A percentile compares a stretch with the other conserved stretches of the same genome.
phyloP scores from a whole-genome alignment of 176 grass and related monocot species.

The Urochloa ruziziensis region DNA sequence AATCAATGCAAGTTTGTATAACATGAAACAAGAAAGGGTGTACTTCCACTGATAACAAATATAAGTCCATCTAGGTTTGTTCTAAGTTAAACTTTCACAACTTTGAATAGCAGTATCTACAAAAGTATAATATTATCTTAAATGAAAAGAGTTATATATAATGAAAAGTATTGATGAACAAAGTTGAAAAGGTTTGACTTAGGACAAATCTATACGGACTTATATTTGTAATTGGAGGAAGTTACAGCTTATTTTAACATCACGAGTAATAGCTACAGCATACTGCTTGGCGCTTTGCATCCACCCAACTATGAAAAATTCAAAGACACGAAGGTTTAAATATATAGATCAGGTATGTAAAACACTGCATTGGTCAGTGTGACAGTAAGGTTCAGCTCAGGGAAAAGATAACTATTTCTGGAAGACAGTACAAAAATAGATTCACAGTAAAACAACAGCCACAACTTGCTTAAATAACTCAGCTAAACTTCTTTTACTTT shows the following conservation, averaged over 20 bases:
- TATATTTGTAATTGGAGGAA: background rate
- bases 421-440: no score
- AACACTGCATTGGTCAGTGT: background rate
- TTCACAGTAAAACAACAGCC: no score
- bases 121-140: background rate
- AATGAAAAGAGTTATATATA: background rate
- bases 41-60: background rate
- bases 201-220: background rate
- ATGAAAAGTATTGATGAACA: background rate
- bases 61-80: background rate
- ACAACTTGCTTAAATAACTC: no score
- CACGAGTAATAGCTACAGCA: background rate
- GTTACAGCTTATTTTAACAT: background rate
- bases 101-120: background rate
- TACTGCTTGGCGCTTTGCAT: background rate
- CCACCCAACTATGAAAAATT: background rate
- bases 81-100: background rate
- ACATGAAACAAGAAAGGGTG: background rate
- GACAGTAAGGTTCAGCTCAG: background rate
- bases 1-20: background rate
- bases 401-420: background rate
- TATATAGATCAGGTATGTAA: background rate
- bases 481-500: no score
- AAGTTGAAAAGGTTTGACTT: background rate
- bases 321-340: background rate